Conservation (phyloP, 805 yeast genomes). For the Komagataella ulmi region DNA sequence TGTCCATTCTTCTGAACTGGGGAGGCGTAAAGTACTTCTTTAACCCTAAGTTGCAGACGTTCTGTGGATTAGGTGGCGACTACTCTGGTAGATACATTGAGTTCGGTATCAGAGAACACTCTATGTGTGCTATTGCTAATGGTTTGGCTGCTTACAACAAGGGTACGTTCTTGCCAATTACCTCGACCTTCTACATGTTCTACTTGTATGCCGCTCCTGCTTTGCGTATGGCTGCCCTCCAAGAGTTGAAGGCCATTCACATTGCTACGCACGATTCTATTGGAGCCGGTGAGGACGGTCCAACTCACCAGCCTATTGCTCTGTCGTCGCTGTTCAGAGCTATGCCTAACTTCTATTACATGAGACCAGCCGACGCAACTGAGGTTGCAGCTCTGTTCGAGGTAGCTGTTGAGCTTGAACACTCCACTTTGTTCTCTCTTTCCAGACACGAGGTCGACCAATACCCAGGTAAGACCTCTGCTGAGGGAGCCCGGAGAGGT, state of each 20-base stretch:
- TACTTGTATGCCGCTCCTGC: slow-evolving; percentile 37
- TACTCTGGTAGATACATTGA: slow-evolving; percentile 18
- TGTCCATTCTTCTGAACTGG: slow-evolving; percentile 19
- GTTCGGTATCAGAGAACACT: slow-evolving; percentile 21
- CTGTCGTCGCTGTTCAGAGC: slow-evolving; percentile 37
- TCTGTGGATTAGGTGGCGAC: slow-evolving; percentile 16
- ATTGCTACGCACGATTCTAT: slow-evolving; percentile 46
- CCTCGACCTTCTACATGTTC: slow-evolving; percentile 22
- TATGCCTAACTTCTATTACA: slow-evolving; percentile 31
- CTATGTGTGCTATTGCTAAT: slow-evolving; percentile 19
- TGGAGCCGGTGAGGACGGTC: slow-evolving; percentile 46
- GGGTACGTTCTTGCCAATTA: slow-evolving; percentile 20
- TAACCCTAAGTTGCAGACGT: slow-evolving; percentile 11
- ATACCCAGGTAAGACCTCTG: slow-evolving; percentile 10
- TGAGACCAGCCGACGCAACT: slow-evolving; percentile 42
- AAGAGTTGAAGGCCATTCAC: slow-evolving; percentile 31
- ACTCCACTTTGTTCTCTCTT: slow-evolving; percentile 14
- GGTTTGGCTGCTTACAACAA: slow-evolving; percentile 19
- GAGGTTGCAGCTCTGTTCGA: slow-evolving; percentile 36
- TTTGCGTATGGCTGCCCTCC: slow-evolving; percentile 33
- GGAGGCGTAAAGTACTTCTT: slow-evolving; percentile 17
- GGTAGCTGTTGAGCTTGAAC: slow-evolving; percentile 9
- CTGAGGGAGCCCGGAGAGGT: slow-evolving; percentile 13
- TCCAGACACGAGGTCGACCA: slow-evolving; percentile 17
- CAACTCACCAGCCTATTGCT: slow-evolving; percentile 44